A percentile compares a stretch with the other conserved stretches of the same genome.
Conservation (phyloP, 2,329 filamentous ascomycete species). For the Lasiodiplodia gonubiensis region DNA sequence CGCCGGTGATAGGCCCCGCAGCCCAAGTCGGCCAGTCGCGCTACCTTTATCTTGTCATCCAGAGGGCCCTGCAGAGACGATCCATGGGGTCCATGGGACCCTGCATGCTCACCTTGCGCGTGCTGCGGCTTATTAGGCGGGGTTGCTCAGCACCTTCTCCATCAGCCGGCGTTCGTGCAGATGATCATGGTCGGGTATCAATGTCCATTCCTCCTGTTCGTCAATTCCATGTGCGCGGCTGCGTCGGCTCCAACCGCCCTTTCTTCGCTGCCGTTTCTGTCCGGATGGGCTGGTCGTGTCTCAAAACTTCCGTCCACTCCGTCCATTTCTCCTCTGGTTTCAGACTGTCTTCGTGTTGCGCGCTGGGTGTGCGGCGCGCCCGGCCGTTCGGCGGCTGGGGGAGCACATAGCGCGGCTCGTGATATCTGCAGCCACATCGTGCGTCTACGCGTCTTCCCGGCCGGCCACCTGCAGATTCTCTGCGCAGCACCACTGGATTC, state of each 20-base stretch:
- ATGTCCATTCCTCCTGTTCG: background rate
- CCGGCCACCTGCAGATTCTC: conserved; percentile 12
- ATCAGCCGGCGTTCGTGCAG: background rate
- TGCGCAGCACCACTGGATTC: background rate
- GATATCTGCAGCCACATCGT: conserved; percentile 24
- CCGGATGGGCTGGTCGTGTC: conserved; percentile 10
- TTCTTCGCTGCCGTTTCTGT: conserved; percentile 11
- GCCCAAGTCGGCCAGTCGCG: background rate
- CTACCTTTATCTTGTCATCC: conserved; percentile 7
- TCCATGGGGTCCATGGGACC: conserved; percentile 28
- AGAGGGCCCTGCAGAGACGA: conserved; percentile 18
- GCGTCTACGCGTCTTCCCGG: conserved; percentile 16
- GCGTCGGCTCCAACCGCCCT: conserved; percentile 3
- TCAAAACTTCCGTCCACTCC: conserved; percentile 3
- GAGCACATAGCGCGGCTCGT: conserved; percentile 22
- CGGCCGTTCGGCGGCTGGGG: conserved; percentile 11
- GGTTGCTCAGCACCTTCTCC: background rate
- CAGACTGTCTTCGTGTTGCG: conserved; percentile 3
- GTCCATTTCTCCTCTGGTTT: background rate
- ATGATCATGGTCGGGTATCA: conserved; percentile 4
- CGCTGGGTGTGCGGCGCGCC: conserved; percentile 1
- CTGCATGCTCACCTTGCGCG: conserved; percentile 25
- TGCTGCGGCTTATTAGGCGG: conserved; percentile 21
- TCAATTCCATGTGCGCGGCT: background rate
- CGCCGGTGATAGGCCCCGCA: conserved; percentile 18